Evolutionary conservation across 148 eudicot species (phyloP).

Genomic region (Rhododendron kiyosumense): DNA sequence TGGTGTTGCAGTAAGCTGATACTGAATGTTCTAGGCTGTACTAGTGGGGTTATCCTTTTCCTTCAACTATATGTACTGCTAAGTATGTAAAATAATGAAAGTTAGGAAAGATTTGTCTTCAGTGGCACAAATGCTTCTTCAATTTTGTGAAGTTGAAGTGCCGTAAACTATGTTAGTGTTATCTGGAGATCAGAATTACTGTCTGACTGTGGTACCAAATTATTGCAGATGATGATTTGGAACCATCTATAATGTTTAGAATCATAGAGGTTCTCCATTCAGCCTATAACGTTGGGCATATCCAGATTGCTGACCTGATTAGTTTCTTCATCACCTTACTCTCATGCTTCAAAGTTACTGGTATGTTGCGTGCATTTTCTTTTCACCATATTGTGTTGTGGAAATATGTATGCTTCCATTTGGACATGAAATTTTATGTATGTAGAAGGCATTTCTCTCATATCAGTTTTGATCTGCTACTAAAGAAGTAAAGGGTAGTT

Average conservation of each 20-base stretch:
- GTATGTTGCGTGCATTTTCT: constrained; percentile 27
- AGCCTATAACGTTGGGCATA: constrained; percentile 68
- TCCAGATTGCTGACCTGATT: constrained; percentile 57
- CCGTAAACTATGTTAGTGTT: not conserved
- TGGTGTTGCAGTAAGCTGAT: not conserved
- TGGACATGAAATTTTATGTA: not conserved
- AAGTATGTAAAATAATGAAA: not conserved
- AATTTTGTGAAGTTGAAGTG: not conserved
- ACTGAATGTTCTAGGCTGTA: not conserved
- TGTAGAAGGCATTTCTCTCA: not conserved
- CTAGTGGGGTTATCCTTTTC: not conserved
- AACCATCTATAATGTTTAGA: constrained; percentile 51
- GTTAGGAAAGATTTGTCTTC: not conserved
- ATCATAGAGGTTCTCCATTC: constrained; percentile 74
- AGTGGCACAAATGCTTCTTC: not conserved
- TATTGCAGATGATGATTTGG: constrained; percentile 61
- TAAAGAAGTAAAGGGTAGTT: not conserved
- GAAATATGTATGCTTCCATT: not conserved
- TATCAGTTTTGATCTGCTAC: not conserved
- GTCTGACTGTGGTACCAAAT: not conserved
- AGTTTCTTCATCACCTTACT: constrained; percentile 87
- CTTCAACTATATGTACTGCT: not conserved
- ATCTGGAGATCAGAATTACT: not conserved
- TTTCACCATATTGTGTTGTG: not conserved
- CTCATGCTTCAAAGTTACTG: constrained; percentile 58